Evolutionary conservation across 441 rosid species (phyloP).

Genomic region (Erodium texanum): DNA sequence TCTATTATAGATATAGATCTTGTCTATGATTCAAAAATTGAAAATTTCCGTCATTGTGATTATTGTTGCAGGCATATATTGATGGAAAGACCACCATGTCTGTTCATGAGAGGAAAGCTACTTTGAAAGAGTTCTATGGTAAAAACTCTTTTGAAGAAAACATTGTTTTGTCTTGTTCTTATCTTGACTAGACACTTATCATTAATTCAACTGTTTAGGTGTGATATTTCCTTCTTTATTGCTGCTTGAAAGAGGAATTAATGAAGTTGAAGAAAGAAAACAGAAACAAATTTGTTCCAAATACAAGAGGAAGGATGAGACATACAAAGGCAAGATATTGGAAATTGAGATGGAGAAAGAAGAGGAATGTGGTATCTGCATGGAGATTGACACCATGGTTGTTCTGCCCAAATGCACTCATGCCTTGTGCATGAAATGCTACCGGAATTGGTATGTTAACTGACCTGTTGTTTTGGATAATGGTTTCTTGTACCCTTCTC

Average conservation of each 20-base stretch:
- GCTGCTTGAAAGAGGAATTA: slow-evolving; percentile 73
- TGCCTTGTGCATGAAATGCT: slow-evolving; percentile 70
- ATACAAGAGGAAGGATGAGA: slow-evolving; percentile 49
- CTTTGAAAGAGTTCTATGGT: slow-evolving; percentile 79
- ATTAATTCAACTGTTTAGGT: slow-evolving; percentile 25
- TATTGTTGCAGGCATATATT: slow-evolving; percentile 56
- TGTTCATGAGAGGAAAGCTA: slow-evolving; percentile 73
- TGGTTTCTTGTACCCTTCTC: background rate
- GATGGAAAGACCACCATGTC: slow-evolving; percentile 89
- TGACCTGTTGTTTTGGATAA: background rate
- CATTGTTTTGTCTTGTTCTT: too few relatives aligned
- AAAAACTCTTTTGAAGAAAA: background rate
- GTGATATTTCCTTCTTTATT: slow-evolving; percentile 74
- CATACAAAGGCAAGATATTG: slow-evolving; percentile 34
- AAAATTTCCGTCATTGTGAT: slow-evolving; percentile 9
- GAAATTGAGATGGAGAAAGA: slow-evolving; percentile 59
- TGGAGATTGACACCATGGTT: slow-evolving; percentile 59
- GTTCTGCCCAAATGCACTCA: slow-evolving; percentile 78
- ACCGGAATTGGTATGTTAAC: slow-evolving; percentile 54
- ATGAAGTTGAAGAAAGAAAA: slow-evolving; percentile 65
- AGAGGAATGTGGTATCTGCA: slow-evolving; percentile 83
- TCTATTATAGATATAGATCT: background rate
- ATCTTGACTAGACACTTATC: background rate
- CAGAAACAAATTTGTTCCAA: slow-evolving; percentile 52
- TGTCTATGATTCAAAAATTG: background rate